Evolutionary conservation across 768 basidiomycete genomes (phyloP), one percentile per base, ranked within the genome.

Genomic region (Hydnomerulius pinastri): DNA sequence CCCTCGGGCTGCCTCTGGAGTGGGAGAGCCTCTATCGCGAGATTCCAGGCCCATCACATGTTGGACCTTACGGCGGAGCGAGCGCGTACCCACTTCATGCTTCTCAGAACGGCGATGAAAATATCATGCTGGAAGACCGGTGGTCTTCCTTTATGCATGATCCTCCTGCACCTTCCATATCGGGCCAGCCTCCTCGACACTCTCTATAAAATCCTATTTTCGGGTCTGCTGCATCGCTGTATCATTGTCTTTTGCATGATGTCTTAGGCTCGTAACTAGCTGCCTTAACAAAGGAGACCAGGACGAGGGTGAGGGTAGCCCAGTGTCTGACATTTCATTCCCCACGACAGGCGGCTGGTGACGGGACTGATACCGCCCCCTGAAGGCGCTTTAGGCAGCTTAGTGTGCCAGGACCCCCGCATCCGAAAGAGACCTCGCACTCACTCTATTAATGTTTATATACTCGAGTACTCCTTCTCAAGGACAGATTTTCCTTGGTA

Each of bases 101-200:
- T 33, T 13, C 20, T 39, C 48, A 46, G 25, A 18, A 42, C 46
- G 33, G 43, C 46, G 51, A 50, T 6, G 62, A 53, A 35, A 56
- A 60, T 13, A 56, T 53, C n/a, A 65, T 67, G 58, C 35, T 70
- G 55, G 69, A 77, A 50, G 71, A 75, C 46, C 62, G 66, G 27
- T 73, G 75, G 73, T 64, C 66, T 6, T 71, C 70, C n/a, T 71
- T 73, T 49, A 72, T 71, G 68, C 60, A 71, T 32, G 63, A 66
- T 50, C 27, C 2, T 6, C 17, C 45, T 18, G 36, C 20, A 33
- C 25, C n/a, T 2, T 21, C 33, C 24, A 13, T 43, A 21, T 66
- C 42, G 21, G 20, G 27, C 24, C 17, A 30, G 40, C 23, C 32
- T 11, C 21, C 30, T 40, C 43, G 25, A 28, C 25, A 39, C 15